These are phyloP conservation scores for Nitzschia sp. DNA, from an alignment of 108 stramenopile species.

Conservation along the genomic window DNA sequence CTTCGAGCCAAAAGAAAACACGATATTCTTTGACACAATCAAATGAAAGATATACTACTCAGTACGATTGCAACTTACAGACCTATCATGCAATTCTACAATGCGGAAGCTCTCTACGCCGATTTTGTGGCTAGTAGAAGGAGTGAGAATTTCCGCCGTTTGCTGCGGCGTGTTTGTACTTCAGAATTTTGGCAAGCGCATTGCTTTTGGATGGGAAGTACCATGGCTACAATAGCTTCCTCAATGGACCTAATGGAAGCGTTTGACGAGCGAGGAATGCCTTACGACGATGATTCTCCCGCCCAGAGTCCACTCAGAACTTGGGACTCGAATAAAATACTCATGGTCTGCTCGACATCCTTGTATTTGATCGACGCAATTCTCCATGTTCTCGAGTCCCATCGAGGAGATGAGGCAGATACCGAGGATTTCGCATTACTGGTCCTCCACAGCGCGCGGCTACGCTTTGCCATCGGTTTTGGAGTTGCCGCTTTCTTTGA, in stretches of 20 bases:
- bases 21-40: too few species aligned
- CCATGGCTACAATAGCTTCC: neutral
- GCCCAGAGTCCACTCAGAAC: neutral
- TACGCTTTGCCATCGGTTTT: constrained; percentile 6
- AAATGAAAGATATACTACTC: too few species aligned
- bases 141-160: neutral
- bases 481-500: constrained; percentile 13
- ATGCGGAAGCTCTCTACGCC: too few species aligned
- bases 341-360: constrained; percentile 4
- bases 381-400: neutral
- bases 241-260: neutral
- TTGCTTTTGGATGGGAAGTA: constrained; percentile 8
- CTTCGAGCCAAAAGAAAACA: too few species aligned
- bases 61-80: too few species aligned
- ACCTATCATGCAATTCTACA: too few species aligned
- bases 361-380: constrained; percentile 10
- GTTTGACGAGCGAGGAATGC: neutral
- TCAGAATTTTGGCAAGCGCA: neutral
- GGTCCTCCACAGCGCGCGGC: neutral
- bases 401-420: neutral
- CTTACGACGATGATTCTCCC: neutral
- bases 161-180: neutral
- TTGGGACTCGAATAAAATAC: constrained; percentile 4
- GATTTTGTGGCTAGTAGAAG: too few species aligned
- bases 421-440: neutral